phyloP scores from a whole-genome alignment of 2,329 filamentous ascomycete species.

The Aspergillus sp. region DNA sequence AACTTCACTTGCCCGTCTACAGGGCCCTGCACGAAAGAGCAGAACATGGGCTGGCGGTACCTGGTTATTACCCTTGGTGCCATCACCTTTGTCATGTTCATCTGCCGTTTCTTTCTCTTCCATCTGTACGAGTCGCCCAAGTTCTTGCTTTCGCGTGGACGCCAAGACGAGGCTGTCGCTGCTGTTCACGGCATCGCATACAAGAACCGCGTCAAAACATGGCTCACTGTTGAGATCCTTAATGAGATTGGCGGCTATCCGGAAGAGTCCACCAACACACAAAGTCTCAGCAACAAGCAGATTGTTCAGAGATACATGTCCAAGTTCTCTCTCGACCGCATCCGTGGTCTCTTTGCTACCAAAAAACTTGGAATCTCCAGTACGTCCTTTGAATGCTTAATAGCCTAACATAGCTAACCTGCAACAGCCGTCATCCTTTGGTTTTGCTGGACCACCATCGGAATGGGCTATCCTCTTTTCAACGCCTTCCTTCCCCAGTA shows the following conservation, averaged over 20 bases:
- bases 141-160: constrained; percentile 75
- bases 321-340: constrained; percentile 69
- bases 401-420: constrained; percentile 21
- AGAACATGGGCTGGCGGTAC: constrained; percentile 75
- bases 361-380: constrained; percentile 55
- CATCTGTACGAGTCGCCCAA: constrained; percentile 85
- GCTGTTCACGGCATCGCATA: constrained; percentile 79
- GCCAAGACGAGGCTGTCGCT: constrained; percentile 77
- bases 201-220: constrained; percentile 70
- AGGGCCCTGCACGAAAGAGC: constrained; percentile 50
- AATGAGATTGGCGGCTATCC: constrained; percentile 58
- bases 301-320: constrained; percentile 64
- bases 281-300: constrained; percentile 48
- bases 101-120: constrained; percentile 78
- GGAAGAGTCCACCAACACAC: constrained; percentile 37
- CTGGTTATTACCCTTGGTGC: constrained; percentile 73
- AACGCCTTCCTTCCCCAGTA: constrained; percentile 91
- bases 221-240: constrained; percentile 74
- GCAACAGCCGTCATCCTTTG: constrained; percentile 59
- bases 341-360: constrained; percentile 65
- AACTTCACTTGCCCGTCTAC: constrained; percentile 59
- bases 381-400: constrained; percentile 54
- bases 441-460: constrained; percentile 82
- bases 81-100: constrained; percentile 76
- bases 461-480: constrained; percentile 86